phyloP scores from a whole-genome alignment of 805 yeast genomes.

The Candida glaebosa region DNA sequence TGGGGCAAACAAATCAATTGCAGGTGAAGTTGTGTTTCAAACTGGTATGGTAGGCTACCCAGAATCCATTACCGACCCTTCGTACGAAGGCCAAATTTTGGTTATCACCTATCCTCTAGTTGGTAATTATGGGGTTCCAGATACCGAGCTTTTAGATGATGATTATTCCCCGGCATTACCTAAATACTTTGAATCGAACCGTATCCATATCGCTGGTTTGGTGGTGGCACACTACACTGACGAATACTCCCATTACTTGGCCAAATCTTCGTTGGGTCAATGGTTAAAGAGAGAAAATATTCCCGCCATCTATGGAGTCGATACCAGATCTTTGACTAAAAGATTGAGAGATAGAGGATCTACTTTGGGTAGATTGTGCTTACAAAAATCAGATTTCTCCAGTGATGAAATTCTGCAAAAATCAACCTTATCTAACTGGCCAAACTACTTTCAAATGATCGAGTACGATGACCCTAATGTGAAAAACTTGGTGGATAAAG shows the following conservation, averaged over 20 bases:
- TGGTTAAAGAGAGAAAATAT: slow-evolving; percentile 91
- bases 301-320: slow-evolving; percentile 97
- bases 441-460: slow-evolving; percentile 61
- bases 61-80: slow-evolving; percentile 96
- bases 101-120: slow-evolving; percentile 96
- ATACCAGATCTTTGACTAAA: slow-evolving; percentile 93
- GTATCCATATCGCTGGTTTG: slow-evolving; percentile 94
- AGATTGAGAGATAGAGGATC: slow-evolving; percentile 90
- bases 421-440: slow-evolving; percentile 46
- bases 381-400: slow-evolving; percentile 44
- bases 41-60: slow-evolving; percentile 99
- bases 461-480: slow-evolving; percentile 94
- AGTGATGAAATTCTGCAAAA: slow-evolving; percentile 31
- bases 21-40: slow-evolving; percentile 98
- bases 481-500: slow-evolving; percentile 87
- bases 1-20: slow-evolving; percentile 84
- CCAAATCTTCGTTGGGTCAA: slow-evolving; percentile 84
- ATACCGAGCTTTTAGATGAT: slow-evolving; percentile 57
- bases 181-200: slow-evolving; percentile 87
- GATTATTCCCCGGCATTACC: slow-evolving; percentile 76
- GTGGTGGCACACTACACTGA: slow-evolving; percentile 97
- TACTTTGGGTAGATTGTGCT: slow-evolving; percentile 82
- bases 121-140: slow-evolving; percentile 99
- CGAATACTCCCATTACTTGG: slow-evolving; percentile 90
- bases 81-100: slow-evolving; percentile 95